Conservation (phyloP, 352 stramenopile species). For the Pythium aquatile region DNA sequence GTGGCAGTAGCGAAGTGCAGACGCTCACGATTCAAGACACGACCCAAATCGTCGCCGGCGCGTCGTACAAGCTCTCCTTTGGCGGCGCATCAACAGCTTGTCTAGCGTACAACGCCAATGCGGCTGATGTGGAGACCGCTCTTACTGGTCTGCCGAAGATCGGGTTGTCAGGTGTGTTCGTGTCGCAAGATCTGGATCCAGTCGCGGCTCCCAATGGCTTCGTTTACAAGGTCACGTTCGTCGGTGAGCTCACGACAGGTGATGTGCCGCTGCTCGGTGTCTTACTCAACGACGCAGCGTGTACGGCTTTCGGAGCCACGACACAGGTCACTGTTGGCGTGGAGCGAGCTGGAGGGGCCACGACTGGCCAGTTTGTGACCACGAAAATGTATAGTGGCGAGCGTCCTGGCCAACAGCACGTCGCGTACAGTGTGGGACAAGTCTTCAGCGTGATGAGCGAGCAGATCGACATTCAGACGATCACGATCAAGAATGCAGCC, state of each 20-base stretch:
- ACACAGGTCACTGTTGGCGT: constrained; percentile 30
- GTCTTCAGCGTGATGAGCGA: constrained; percentile 72
- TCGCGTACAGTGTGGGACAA: constrained; percentile 59
- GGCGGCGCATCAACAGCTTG: constrained; percentile 37
- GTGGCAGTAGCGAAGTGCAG: constrained; percentile 66
- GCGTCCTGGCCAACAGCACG: constrained; percentile 32
- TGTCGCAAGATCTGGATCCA: constrained; percentile 44
- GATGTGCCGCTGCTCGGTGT: constrained; percentile 39
- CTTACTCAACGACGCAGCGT: constrained; percentile 24
- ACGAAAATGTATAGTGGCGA: constrained; percentile 59
- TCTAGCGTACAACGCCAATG: constrained; percentile 34
- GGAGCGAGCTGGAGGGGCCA: constrained; percentile 28
- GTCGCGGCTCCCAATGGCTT: constrained; percentile 47
- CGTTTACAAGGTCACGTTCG: constrained; percentile 69
- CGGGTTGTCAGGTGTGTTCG: constrained; percentile 37
- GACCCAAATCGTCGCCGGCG: constrained; percentile 14
- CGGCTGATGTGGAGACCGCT: constrained; percentile 25
- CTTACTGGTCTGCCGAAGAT: constrained; percentile 39
- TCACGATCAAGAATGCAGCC: constrained; percentile 46
- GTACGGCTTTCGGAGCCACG: constrained; percentile 25
- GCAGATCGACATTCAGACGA: constrained; percentile 65
- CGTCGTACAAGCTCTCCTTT: constrained; percentile 58
- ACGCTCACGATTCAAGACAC: constrained; percentile 41
- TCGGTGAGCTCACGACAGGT: constrained; percentile 52
- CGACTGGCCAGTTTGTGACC: constrained; percentile 40